These are phyloP conservation scores for Cystobasidium slooffiae DNA, from an alignment of 1,284 basidiomycete genomes.

Conservation along the genomic window DNA sequence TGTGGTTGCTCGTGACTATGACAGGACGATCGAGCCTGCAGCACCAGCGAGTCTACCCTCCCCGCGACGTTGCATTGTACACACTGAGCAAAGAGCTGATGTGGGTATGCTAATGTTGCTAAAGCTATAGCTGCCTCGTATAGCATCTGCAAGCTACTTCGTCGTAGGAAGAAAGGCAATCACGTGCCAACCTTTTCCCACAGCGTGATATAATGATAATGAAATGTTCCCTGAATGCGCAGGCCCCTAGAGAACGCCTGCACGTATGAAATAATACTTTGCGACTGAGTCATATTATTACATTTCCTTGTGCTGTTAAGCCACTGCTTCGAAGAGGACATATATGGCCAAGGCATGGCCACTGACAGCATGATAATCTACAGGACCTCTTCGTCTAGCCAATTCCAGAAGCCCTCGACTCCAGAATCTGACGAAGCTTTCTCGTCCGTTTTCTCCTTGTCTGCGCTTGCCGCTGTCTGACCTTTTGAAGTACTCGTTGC, in stretches of 20 bases:
- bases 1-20: not conserved
- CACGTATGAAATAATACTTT: no score
- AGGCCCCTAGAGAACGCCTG: no score
- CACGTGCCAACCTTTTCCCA: no score
- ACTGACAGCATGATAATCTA: not conserved
- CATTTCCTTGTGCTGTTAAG: not conserved
- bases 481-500: slow-evolving; percentile 45
- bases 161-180: no score
- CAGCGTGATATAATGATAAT: no score
- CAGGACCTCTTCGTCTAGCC: slow-evolving; percentile 11
- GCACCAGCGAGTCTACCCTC: no score
- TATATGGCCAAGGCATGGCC: not conserved
- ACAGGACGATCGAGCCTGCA: not conserved
- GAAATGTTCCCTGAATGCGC: no score
- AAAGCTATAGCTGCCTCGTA: no score
- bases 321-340: not conserved
- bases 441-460: slow-evolving; percentile 30
- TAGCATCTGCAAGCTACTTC: no score
- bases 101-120: no score
- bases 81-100: no score
- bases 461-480: not conserved
- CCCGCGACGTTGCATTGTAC: no score
- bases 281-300: not conserved
- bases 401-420: slow-evolving; percentile 7
- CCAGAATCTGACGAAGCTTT: not conserved